These are phyloP conservation scores for Venturia effusa DNA, from an alignment of 2,329 filamentous ascomycete species.

Conservation along the genomic window DNA sequence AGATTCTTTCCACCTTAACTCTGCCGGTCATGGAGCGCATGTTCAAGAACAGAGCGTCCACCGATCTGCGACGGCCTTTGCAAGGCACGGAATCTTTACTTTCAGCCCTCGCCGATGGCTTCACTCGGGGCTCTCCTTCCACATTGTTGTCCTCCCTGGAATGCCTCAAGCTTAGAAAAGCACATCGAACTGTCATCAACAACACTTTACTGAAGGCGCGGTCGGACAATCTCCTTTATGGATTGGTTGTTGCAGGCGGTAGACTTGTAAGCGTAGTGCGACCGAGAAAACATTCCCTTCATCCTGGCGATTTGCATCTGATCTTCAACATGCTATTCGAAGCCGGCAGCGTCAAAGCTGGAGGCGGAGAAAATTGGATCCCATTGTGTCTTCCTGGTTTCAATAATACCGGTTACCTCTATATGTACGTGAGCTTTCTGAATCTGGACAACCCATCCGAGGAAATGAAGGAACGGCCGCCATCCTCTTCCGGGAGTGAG, in stretches of 20 bases:
- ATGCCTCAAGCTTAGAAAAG: conserved; percentile 83
- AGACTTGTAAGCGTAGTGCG: conserved; percentile 89
- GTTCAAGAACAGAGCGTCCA: conserved; percentile 85
- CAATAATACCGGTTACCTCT: conserved; percentile 91
- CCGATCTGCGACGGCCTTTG: conserved; percentile 78
- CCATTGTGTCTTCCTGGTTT: conserved; percentile 92
- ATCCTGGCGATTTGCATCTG: conserved; percentile 88
- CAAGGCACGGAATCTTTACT: conserved; percentile 86
- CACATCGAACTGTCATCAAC: conserved; percentile 77
- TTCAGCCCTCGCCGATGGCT: conserved; percentile 86
- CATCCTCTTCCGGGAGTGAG: conserved; percentile 34
- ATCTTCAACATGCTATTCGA: conserved; percentile 99
- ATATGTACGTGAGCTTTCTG: conserved; percentile 98
- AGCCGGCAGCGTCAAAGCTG: conserved; percentile 80
- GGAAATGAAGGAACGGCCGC: conserved; percentile 29
- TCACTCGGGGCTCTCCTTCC: conserved; percentile 84
- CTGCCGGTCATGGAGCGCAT: conserved; percentile 77
- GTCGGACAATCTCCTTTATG: conserved; percentile 74
- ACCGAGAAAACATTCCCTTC: conserved; percentile 87
- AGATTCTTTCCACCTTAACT: conserved; percentile 90
- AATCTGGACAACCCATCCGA: conserved; percentile 45
- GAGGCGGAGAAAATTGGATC: conserved; percentile 95
- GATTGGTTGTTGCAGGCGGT: conserved; percentile 83
- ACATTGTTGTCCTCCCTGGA: conserved; percentile 82
- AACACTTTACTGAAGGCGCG: conserved; percentile 72